A percentile compares a stretch with the other conserved stretches of the same genome.
Evolutionary conservation across 139 green algal genomes (phyloP).

Genomic region (Chlorella sp.): DNA sequence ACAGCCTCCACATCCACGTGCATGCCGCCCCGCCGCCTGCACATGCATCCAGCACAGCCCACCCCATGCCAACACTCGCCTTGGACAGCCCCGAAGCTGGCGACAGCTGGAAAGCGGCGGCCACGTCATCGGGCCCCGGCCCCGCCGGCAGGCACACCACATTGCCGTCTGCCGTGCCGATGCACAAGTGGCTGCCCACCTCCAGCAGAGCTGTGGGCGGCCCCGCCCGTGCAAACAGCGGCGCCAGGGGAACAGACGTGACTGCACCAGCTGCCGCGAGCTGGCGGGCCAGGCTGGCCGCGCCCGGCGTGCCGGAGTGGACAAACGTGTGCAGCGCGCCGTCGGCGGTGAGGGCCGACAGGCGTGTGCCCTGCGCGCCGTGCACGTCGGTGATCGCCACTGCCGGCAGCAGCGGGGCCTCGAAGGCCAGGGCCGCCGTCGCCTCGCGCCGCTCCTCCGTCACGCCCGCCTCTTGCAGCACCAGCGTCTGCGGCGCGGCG

Average conservation of each 20-base stretch:
- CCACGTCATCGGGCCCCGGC: background rate
- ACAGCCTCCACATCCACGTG: too few species aligned
- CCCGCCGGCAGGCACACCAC: slow-evolving; percentile 26
- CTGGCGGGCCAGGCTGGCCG: background rate
- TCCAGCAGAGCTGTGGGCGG: slow-evolving; percentile 23
- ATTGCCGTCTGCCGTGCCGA: slow-evolving; percentile 26
- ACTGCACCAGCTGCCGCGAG: background rate
- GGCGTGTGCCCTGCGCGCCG: background rate
- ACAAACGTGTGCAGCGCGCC: slow-evolving; percentile 27
- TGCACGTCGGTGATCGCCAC: background rate
- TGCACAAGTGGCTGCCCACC: slow-evolving; percentile 9
- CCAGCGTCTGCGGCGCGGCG: background rate
- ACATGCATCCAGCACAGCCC: too few species aligned
- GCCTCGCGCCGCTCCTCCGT: background rate
- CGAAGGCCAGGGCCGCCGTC: slow-evolving; percentile 11
- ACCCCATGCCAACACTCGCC: too few species aligned
- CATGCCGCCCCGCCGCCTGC: too few species aligned
- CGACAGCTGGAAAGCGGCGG: slow-evolving; percentile 11
- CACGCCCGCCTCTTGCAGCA: slow-evolving; percentile 21
- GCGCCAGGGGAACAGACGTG: slow-evolving; percentile 2
- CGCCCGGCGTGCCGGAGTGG: background rate
- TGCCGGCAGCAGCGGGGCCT: slow-evolving; percentile 25
- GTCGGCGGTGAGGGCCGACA: slow-evolving; percentile 30
- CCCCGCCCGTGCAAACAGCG: background rate
- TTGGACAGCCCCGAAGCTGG: background rate